phyloP scores from a whole-genome alignment of 768 basidiomycete species.

The Jaapia argillacea region DNA sequence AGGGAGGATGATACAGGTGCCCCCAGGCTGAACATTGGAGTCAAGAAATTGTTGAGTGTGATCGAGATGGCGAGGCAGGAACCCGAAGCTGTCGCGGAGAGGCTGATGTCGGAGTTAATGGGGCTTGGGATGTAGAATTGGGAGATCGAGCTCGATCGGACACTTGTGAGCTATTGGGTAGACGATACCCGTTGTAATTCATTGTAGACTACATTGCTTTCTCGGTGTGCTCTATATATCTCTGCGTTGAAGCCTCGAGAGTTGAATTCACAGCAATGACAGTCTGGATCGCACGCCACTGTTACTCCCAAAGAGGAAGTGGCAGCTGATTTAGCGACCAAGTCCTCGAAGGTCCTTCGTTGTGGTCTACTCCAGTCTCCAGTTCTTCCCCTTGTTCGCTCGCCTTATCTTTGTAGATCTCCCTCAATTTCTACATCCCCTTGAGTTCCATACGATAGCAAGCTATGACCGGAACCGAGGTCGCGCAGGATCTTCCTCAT shows the following conservation, averaged over 20 bases:
- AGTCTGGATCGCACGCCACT: too few relatives aligned
- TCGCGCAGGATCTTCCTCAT: slow-evolving; percentile 15
- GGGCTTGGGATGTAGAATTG: slow-evolving; percentile 35
- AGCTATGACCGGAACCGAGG: not conserved
- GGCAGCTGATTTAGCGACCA: not conserved
- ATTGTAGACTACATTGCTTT: too few relatives aligned
- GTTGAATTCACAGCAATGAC: too few relatives aligned
- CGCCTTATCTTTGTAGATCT: too few relatives aligned
- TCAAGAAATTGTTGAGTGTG: slow-evolving; percentile 87
- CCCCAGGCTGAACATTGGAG: slow-evolving; percentile 64
- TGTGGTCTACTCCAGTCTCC: not conserved
- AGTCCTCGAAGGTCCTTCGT: too few relatives aligned
- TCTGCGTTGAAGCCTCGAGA: too few relatives aligned
- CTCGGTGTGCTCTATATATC: too few relatives aligned
- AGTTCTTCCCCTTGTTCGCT: not conserved
- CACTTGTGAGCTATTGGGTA: too few relatives aligned
- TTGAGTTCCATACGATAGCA: too few relatives aligned
- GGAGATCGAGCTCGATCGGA: too few relatives aligned
- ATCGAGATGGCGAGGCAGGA: slow-evolving; percentile 98
- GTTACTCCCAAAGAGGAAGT: not conserved
- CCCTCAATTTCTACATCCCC: too few relatives aligned
- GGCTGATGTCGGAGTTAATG: slow-evolving; percentile 56
- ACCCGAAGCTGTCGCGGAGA: slow-evolving; percentile 69
- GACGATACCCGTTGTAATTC: too few relatives aligned
- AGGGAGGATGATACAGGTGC: slow-evolving; percentile 32